Conservation (phyloP, 148 eudicot species). For the Cornus suecica region DNA sequence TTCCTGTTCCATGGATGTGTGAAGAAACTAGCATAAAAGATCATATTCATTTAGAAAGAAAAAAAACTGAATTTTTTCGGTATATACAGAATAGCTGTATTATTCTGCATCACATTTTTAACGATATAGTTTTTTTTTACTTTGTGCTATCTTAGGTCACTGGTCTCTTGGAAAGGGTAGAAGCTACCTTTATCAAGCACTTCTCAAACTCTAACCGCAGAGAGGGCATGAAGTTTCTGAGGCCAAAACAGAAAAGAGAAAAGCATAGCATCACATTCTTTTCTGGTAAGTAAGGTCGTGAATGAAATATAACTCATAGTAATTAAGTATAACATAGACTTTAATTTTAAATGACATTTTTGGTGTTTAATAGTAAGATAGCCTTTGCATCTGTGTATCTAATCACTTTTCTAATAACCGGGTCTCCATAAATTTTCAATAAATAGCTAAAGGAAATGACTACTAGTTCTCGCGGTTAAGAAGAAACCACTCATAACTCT, state of each 20-base stretch:
- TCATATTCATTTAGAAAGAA: too few species aligned
- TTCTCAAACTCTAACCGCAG: constrained; percentile 66
- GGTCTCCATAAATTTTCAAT: too few species aligned
- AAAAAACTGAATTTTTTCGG: too few species aligned
- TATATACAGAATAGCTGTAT: too few species aligned
- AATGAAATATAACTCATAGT: too few species aligned
- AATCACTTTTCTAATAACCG: constrained; percentile 8
- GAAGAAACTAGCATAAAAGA: too few species aligned
- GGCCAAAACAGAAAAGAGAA: constrained; percentile 55
- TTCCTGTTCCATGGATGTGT: too few species aligned
- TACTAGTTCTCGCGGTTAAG: too few species aligned
- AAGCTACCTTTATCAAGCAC: constrained; percentile 59
- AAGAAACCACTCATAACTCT: too few species aligned
- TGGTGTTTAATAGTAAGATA: neutral
- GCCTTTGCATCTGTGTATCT: neutral
- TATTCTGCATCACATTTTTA: too few species aligned
- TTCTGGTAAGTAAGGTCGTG: constrained; percentile 40
- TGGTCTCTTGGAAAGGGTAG: constrained; percentile 59
- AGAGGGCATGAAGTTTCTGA: constrained; percentile 68
- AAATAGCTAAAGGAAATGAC: too few species aligned
- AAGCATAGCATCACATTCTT: constrained; percentile 66
- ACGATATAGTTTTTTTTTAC: too few species aligned
- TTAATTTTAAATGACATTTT: neutral
- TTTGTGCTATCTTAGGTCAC: constrained; percentile 34
- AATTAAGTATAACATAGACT: neutral